phyloP scores from a whole-genome alignment of 23 red algal species.

The Gracilaria gracilis region DNA sequence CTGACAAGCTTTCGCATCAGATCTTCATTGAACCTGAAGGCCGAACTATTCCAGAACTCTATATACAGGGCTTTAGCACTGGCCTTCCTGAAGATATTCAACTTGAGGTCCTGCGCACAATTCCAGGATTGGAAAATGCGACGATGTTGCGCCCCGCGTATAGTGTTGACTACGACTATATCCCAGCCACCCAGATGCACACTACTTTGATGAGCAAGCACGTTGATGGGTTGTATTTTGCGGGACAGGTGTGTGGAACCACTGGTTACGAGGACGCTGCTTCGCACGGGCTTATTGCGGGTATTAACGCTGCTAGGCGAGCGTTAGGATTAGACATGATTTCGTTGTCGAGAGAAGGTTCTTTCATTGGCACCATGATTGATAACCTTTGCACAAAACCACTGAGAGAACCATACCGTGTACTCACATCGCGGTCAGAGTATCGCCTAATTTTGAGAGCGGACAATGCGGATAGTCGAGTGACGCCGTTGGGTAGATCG shows the following conservation, averaged over 20 bases:
- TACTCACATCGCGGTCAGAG: constrained; percentile 95
- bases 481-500: constrained; percentile 86
- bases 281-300: constrained; percentile 90
- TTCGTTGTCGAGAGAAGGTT: constrained; percentile 76
- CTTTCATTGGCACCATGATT: constrained; percentile 97
- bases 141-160: constrained; percentile 98
- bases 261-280: constrained; percentile 99
- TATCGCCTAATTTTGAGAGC: constrained; percentile 94
- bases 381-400: constrained; percentile 98
- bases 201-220: constrained; percentile 89
- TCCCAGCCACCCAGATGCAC: constrained; percentile 90
- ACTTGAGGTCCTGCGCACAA: constrained; percentile 89
- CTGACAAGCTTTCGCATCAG: constrained; percentile 86
- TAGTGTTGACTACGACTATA: constrained; percentile 98
- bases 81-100: constrained; percentile 96
- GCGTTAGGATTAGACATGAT: constrained; percentile 62
- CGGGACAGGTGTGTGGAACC: constrained; percentile 98
- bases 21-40: constrained; percentile 99
- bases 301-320: constrained; percentile 82
- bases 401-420: constrained; percentile 95
- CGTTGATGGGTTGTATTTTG: constrained; percentile 89
- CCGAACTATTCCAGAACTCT: constrained; percentile 90
- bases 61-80: constrained; percentile 96
- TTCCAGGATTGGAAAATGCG: constrained; percentile 88
- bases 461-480: constrained; percentile 92